Percentiles rank a stretch among this genome's conserved stretches.
Evolutionary conservation across 1,284 basidiomycete genomes (phyloP).

Genomic region (Taiwanofungus camphoratus): DNA sequence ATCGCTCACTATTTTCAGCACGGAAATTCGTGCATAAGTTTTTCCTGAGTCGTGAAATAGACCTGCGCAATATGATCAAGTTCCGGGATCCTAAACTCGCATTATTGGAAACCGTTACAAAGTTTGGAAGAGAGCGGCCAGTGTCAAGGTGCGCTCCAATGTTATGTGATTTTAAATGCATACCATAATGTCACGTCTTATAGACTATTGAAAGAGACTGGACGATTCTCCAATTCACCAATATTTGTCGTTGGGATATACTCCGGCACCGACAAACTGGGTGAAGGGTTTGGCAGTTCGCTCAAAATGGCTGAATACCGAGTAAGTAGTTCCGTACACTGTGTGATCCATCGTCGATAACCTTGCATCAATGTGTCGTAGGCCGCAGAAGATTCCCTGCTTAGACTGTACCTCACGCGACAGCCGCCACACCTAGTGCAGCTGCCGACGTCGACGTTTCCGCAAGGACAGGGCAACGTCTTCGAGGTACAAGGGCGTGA

Average conservation of each 20-base stretch:
- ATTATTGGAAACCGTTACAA: conserved; percentile 69
- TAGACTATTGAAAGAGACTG: conserved; percentile 89
- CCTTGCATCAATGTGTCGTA: conserved; percentile 23
- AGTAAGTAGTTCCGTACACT: conserved; percentile 42
- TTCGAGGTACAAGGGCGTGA: conserved; percentile 32
- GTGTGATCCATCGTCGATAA: no score
- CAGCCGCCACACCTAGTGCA: conserved; percentile 61
- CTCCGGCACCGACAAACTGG: conserved; percentile 84
- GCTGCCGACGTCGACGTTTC: conserved; percentile 68
- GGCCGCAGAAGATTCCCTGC: conserved; percentile 83
- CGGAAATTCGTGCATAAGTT: conserved; percentile 82
- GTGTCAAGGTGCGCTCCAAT: conserved; percentile 55
- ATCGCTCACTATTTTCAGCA: conserved; percentile 74
- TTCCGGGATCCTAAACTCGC: conserved; percentile 85
- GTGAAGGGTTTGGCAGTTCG: conserved; percentile 92
- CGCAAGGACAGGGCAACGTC: conserved; percentile 42
- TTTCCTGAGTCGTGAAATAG: conserved; percentile 80
- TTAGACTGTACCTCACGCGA: conserved; percentile 74
- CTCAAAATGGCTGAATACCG: conserved; percentile 95
- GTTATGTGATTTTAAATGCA: neutral
- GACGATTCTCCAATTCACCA: conserved; percentile 83
- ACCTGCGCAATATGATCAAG: conserved; percentile 82
- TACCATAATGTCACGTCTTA: neutral
- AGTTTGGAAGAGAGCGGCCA: conserved; percentile 70
- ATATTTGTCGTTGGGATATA: conserved; percentile 93